phyloP scores from a whole-genome alignment of 345 rosid genomes.

The Lumnitzera racemosa region DNA sequence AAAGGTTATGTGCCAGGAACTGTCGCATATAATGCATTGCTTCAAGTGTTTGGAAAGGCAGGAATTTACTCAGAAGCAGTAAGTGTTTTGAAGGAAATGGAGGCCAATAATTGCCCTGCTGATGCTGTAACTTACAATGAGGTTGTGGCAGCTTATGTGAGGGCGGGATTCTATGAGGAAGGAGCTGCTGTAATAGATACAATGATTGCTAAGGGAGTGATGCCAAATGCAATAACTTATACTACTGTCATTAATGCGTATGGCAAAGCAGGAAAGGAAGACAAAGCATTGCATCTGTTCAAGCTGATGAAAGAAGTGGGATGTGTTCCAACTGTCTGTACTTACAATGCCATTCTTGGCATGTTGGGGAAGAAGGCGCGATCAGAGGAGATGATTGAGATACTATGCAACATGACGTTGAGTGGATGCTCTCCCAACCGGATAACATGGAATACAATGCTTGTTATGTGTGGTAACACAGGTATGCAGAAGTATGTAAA shows the following conservation, averaged over 20 bases:
- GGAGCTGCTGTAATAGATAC: slow-evolving; percentile 67
- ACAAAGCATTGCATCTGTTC: slow-evolving; percentile 62
- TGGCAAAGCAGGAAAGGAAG: slow-evolving; percentile 66
- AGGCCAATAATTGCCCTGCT: slow-evolving; percentile 54
- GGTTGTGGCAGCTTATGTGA: slow-evolving; percentile 74
- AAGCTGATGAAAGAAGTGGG: slow-evolving; percentile 62
- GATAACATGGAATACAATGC: slow-evolving; percentile 92
- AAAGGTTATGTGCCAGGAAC: slow-evolving; percentile 71
- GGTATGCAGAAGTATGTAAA: slow-evolving; percentile 67
- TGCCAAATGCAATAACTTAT: slow-evolving; percentile 79
- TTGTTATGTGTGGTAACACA: slow-evolving; percentile 61
- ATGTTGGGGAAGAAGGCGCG: slow-evolving; percentile 74
- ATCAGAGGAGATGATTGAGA: slow-evolving; percentile 61
- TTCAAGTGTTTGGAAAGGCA: slow-evolving; percentile 77
- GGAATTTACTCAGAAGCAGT: slow-evolving; percentile 68
- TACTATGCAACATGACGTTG: slow-evolving; percentile 68
- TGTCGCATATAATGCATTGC: slow-evolving; percentile 65
- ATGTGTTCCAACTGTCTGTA: slow-evolving; percentile 79
- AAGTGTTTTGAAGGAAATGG: slow-evolving; percentile 78
- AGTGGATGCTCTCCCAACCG: slow-evolving; percentile 77
- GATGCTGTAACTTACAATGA: slow-evolving; percentile 84
- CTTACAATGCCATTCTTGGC: slow-evolving; percentile 68
- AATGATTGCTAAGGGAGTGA: slow-evolving; percentile 54
- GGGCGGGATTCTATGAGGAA: slow-evolving; percentile 74
- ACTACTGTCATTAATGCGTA: slow-evolving; percentile 81